Evolutionary conservation across 2,329 filamentous ascomycete species (phyloP).

Genomic region (Exophiala xenobiotica): DNA sequence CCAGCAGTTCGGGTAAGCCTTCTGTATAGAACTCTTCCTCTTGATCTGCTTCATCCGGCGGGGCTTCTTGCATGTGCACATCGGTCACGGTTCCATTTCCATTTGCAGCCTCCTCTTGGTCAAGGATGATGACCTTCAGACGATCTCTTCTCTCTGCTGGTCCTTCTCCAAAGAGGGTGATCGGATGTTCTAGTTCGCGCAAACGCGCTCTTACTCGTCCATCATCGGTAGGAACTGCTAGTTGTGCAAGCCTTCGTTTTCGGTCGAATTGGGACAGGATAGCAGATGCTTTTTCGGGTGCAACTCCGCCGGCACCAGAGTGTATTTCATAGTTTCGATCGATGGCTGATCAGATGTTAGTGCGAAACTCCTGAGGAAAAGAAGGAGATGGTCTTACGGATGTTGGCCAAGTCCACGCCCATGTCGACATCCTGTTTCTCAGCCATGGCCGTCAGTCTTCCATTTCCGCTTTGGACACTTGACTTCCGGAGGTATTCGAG

Average conservation of each 20-base stretch:
- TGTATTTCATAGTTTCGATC: conserved; percentile 86
- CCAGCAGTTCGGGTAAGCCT: conserved; percentile 70
- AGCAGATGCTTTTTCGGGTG: conserved; percentile 78
- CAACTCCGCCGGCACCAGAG: conserved; percentile 59
- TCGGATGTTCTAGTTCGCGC: conserved; percentile 84
- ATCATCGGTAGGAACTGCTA: conserved; percentile 93
- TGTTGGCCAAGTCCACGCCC: conserved; percentile 62
- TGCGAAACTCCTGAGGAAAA: not conserved
- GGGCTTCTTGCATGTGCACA: conserved; percentile 55
- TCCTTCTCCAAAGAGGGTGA: conserved; percentile 92
- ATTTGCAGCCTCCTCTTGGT: conserved; percentile 62
- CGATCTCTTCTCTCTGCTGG: conserved; percentile 82
- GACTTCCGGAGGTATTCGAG: conserved; percentile 7
- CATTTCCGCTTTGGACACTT: conserved; percentile 8
- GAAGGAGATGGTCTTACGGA: conserved; percentile 52
- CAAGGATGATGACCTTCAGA: conserved; percentile 74
- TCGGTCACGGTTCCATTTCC: conserved; percentile 56
- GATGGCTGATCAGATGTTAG: conserved; percentile 46
- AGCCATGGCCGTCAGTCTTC: conserved; percentile 36
- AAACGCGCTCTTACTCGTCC: conserved; percentile 76
- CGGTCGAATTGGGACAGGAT: conserved; percentile 86
- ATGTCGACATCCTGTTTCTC: conserved; percentile 51
- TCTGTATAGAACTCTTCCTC: conserved; percentile 96
- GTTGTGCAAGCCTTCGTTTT: conserved; percentile 81
- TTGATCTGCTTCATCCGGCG: conserved; percentile 65